Evolutionary conservation across 2,329 filamentous ascomycete genomes (phyloP).

Genomic region (Sporothrix curviconia): DNA sequence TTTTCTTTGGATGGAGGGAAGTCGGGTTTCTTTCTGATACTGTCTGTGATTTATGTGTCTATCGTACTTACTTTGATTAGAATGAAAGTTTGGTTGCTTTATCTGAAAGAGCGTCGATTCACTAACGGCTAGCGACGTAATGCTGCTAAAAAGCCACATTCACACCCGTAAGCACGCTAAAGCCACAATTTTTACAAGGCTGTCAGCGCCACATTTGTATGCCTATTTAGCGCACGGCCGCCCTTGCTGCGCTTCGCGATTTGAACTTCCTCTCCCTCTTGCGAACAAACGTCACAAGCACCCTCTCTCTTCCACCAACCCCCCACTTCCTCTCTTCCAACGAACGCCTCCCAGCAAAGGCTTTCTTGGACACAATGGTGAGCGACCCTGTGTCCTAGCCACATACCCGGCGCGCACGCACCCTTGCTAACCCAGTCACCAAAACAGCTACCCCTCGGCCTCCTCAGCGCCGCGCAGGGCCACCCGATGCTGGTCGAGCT

Average conservation of each 20-base stretch:
- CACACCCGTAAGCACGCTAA: background rate
- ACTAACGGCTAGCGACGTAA: too few relatives aligned
- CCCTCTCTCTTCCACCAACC: background rate
- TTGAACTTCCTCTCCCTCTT: background rate
- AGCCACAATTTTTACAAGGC: conserved; percentile 14
- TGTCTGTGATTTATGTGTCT: too few relatives aligned
- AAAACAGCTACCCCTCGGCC: conserved; percentile 61
- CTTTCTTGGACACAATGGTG: conserved; percentile 15
- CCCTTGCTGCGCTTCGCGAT: conserved; percentile 1
- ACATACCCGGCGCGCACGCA: background rate
- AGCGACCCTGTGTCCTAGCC: background rate
- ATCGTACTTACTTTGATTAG: too few relatives aligned
- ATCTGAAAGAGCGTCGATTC: too few relatives aligned
- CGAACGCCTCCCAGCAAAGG: conserved; percentile 9
- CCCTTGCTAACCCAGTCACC: conserved; percentile 20
- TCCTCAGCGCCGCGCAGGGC: conserved; percentile 92
- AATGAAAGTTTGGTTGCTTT: too few relatives aligned
- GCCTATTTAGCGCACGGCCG: background rate
- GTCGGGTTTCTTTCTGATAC: too few relatives aligned
- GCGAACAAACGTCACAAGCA: background rate
- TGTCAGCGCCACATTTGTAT: conserved; percentile 8
- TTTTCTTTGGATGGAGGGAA: too few relatives aligned
- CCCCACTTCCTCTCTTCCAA: background rate
- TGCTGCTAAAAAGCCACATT: too few relatives aligned
- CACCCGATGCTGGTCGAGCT: conserved; percentile 97